These are phyloP conservation scores for Spergularia marina DNA, from an alignment of 148 eudicot species.

Conservation along the genomic window DNA sequence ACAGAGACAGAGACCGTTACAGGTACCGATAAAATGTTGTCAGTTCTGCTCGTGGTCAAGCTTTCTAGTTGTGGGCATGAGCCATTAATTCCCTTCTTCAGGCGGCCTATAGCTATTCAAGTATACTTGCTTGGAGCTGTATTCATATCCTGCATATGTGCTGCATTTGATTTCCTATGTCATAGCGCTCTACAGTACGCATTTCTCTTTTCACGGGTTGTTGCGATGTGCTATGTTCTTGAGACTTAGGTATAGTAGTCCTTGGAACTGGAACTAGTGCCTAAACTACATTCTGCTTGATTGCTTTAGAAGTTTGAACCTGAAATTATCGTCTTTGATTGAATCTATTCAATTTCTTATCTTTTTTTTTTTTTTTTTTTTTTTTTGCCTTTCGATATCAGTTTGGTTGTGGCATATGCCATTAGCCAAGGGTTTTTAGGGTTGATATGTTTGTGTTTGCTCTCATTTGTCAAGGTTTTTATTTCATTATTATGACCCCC, in stretches of 20 bases:
- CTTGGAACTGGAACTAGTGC: neutral
- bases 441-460: neutral
- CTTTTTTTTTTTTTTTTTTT: neutral
- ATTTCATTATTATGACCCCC: neutral
- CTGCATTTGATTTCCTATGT: constrained; percentile 3
- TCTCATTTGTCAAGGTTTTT: neutral
- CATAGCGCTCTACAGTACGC: constrained; percentile 1
- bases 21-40: constrained; percentile 34
- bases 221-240: constrained; percentile 10
- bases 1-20: constrained; percentile 62
- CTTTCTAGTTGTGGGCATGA: constrained; percentile 6
- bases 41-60: constrained; percentile 7
- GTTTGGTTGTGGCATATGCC: neutral
- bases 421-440: neutral
- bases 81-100: neutral
- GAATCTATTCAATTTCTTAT: neutral
- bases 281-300: constrained; percentile 3
- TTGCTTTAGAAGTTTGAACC: neutral
- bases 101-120: neutral
- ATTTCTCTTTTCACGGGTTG: neutral
- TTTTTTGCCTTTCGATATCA: neutral
- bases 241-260: constrained; percentile 1
- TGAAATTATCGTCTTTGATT: neutral
- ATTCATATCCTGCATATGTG: neutral
- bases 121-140: neutral